phyloP scores from a whole-genome alignment of 192 early-diverging fungal genomes.

The Linnemannia exigua region DNA sequence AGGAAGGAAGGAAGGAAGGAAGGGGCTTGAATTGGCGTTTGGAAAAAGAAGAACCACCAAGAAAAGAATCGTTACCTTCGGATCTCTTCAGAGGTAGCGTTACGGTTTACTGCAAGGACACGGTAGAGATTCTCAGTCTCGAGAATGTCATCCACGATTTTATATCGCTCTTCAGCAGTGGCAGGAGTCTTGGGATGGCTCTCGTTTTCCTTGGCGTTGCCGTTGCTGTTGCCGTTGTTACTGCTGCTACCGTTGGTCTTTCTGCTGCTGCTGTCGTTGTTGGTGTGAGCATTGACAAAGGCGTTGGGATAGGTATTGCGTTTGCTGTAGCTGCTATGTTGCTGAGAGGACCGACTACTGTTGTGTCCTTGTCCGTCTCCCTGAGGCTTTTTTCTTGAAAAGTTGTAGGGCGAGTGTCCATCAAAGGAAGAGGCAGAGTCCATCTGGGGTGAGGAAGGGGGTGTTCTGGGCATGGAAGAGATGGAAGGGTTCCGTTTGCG shows the following conservation, averaged over 20 bases:
- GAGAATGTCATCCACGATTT: conserved; percentile 65
- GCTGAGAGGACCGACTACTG: conserved; percentile 1
- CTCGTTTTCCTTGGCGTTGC: conserved; percentile 14
- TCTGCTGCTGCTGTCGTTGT: conserved; percentile 5
- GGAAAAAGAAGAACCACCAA: background rate
- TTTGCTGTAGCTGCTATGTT: conserved; percentile 10
- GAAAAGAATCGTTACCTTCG: conserved; percentile 38
- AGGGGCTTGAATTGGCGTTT: background rate
- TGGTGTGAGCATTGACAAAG: background rate
- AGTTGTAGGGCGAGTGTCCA: conserved; percentile 25
- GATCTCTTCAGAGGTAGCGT: conserved; percentile 61
- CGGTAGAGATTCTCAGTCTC: conserved; percentile 62
- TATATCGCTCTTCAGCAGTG: conserved; percentile 51
- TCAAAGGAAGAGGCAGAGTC: conserved; percentile 13
- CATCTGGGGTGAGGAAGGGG: conserved; percentile 43
- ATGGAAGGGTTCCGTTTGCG: conserved; percentile 42
- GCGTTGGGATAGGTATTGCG: conserved; percentile 1
- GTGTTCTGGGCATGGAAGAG: conserved; percentile 47
- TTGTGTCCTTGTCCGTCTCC: background rate
- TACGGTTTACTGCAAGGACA: conserved; percentile 62
- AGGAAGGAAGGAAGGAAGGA: background rate
- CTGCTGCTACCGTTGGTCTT: background rate
- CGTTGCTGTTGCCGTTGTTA: conserved; percentile 3
- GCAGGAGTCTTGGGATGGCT: conserved; percentile 19
- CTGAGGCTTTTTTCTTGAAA: conserved; percentile 37